These are phyloP conservation scores for Populus deltoides DNA, from an alignment of 345 rosid genomes.

Conservation along the genomic window DNA sequence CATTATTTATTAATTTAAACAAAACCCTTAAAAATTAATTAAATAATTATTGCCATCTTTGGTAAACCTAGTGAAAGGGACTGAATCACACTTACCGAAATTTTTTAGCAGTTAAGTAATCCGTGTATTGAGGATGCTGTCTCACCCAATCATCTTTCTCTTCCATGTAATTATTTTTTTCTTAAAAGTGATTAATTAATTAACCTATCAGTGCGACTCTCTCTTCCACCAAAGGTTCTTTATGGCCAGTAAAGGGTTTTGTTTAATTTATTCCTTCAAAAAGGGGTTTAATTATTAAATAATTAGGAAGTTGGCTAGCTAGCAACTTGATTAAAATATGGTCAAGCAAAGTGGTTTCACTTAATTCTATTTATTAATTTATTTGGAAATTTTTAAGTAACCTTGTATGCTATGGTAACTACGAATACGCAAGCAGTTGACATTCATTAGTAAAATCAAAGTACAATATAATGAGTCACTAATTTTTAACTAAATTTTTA, in stretches of 20 bases:
- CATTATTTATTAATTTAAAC: neutral
- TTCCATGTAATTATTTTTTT: neutral
- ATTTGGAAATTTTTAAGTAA: too few relatives aligned
- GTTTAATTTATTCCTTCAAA: neutral
- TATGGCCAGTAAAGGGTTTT: neutral
- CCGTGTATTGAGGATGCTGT: constrained; percentile 40
- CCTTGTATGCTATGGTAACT: neutral
- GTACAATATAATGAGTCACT: too few relatives aligned
- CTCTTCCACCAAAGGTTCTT: neutral
- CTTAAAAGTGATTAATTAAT: neutral
- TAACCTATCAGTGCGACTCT: neutral
- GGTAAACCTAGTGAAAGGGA: constrained; percentile 16
- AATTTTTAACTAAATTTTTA: too few relatives aligned
- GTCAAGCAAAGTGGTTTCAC: neutral
- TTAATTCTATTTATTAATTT: too few relatives aligned
- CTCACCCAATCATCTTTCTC: constrained; percentile 11
- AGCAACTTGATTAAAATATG: too few relatives aligned
- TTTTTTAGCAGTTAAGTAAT: constrained; percentile 1
- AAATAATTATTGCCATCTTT: neutral
- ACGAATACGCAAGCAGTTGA: neutral
- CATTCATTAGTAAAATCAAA: neutral
- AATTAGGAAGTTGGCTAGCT: neutral
- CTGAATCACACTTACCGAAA: constrained; percentile 17
- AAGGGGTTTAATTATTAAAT: neutral
- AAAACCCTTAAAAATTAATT: neutral